Conservation (phyloP, 2,329 filamentous ascomycete genomes). For the Tolypocladium cylindrosporum region DNA sequence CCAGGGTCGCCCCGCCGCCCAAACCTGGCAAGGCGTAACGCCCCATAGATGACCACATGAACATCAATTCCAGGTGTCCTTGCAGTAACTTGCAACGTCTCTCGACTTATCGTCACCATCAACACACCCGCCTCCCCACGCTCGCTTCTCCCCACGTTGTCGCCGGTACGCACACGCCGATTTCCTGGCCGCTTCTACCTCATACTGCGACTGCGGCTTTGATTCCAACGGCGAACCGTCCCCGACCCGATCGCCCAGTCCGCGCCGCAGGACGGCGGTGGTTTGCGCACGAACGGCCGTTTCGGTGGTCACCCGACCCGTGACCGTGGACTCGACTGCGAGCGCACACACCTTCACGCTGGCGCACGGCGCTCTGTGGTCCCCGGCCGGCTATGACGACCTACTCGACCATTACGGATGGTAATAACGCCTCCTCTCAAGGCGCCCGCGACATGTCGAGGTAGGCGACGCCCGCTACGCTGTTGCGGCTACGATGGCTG, state of each 20-base stretch:
- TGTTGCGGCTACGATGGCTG: conserved; percentile 2
- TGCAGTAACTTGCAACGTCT: not conserved
- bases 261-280: not conserved
- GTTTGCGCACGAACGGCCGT: not conserved
- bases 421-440: conserved; percentile 25
- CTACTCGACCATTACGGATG: conserved; percentile 43
- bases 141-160: not conserved
- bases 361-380: not conserved
- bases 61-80: not conserved
- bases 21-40: not conserved
- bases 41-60: not conserved
- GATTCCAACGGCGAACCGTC: not conserved
- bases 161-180: not conserved
- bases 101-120: not conserved
- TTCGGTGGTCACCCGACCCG: not conserved
- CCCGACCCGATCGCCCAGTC: not conserved
- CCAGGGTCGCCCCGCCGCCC: not conserved
- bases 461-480: conserved; percentile 17
- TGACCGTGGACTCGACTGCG: not conserved
- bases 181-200: not conserved
- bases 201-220: not conserved
- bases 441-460: conserved; percentile 38
- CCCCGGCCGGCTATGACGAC: conserved; percentile 37
- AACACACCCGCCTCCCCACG: not conserved
- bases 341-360: conserved; percentile 2